These are phyloP conservation scores for Pseudophaeomoniella oleicola DNA, from an alignment of 2,329 filamentous ascomycete species.

Conservation along the genomic window DNA sequence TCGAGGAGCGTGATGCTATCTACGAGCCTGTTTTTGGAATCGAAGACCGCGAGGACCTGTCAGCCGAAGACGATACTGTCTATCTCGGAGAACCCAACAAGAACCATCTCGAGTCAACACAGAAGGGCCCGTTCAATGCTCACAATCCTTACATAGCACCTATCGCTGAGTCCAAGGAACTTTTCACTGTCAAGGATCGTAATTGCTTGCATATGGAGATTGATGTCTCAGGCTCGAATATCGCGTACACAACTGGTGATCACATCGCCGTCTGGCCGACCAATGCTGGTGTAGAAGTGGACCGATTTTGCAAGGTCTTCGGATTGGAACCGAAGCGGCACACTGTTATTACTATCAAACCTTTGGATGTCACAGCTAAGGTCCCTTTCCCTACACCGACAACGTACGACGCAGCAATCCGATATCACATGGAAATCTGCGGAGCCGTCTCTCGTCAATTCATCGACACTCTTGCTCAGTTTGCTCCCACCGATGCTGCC, in stretches of 20 bases:
- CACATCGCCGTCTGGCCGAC: slow-evolving; percentile 97
- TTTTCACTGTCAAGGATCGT: slow-evolving; percentile 77
- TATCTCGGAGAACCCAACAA: slow-evolving; percentile 95
- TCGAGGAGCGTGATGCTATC: slow-evolving; percentile 89
- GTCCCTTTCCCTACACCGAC: slow-evolving; percentile 95
- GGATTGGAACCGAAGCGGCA: slow-evolving; percentile 64
- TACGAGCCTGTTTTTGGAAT: slow-evolving; percentile 90
- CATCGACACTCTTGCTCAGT: slow-evolving; percentile 70
- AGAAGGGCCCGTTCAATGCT: slow-evolving; percentile 84
- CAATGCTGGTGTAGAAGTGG: slow-evolving; percentile 82
- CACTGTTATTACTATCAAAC: slow-evolving; percentile 74
- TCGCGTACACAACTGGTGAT: slow-evolving; percentile 90
- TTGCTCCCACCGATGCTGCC: slow-evolving; percentile 68
- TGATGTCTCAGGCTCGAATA: slow-evolving; percentile 74
- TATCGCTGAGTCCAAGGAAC: slow-evolving; percentile 75
- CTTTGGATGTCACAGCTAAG: slow-evolving; percentile 87
- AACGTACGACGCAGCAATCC: slow-evolving; percentile 81
- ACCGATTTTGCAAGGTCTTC: slow-evolving; percentile 70
- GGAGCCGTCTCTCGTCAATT: slow-evolving; percentile 95
- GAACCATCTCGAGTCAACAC: slow-evolving; percentile 73
- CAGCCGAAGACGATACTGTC: slow-evolving; percentile 61
- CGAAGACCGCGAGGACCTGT: slow-evolving; percentile 58
- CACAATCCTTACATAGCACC: slow-evolving; percentile 96
- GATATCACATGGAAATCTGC: slow-evolving; percentile 95
- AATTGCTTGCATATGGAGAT: slow-evolving; percentile 97